Percentiles rank a stretch among this genome's conserved stretches.
phyloP scores from a whole-genome alignment of 345 rosid species.

The Dimocarpus longan region DNA sequence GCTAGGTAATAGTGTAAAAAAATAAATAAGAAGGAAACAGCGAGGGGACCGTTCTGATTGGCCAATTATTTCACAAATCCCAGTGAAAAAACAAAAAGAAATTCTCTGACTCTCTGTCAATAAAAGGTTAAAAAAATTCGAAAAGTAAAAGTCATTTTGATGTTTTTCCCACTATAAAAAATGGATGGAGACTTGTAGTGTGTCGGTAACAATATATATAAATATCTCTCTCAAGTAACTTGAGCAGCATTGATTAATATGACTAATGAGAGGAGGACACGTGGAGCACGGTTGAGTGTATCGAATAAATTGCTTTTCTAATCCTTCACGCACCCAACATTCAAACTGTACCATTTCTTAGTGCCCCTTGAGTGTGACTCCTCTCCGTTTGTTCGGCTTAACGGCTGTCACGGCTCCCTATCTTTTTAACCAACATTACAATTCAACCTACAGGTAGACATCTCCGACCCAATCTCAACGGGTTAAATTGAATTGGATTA shows the following conservation, averaged over 20 bases:
- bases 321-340: constrained; percentile 22
- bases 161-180: constrained; percentile 3
- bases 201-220: neutral
- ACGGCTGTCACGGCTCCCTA: constrained; percentile 1
- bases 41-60: constrained; percentile 17
- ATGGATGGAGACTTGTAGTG: neutral
- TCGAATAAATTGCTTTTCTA: constrained; percentile 30
- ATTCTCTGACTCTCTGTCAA: neutral
- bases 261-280: constrained; percentile 9
- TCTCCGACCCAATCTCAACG: too few relatives aligned
- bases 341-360: constrained; percentile 20
- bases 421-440: too few relatives aligned
- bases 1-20: too few relatives aligned
- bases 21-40: too few relatives aligned
- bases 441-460: too few relatives aligned
- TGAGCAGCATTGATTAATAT: neutral
- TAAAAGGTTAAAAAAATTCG: neutral
- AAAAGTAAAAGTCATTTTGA: constrained; percentile 10
- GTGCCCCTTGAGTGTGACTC: neutral
- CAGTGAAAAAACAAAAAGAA: neutral
- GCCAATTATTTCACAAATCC: constrained; percentile 26
- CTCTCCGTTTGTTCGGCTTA: constrained; percentile 14
- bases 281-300: constrained; percentile 9
- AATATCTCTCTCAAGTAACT: constrained; percentile 9
- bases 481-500: too few relatives aligned